phyloP scores from a whole-genome alignment of 257 asterid species.

The Mitragyna speciosa region DNA sequence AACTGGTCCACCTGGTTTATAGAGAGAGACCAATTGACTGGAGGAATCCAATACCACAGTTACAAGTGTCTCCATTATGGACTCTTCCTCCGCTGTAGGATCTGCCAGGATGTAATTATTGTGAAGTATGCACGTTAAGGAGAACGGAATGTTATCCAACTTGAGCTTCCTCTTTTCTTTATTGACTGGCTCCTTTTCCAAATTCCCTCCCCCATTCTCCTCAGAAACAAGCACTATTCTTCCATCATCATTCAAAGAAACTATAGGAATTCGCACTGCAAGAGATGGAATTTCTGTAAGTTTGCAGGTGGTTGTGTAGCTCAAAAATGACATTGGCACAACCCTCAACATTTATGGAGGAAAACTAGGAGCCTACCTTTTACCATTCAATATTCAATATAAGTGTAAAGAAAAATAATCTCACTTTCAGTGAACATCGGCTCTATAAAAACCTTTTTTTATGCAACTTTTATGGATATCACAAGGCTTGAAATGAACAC shows the following conservation, averaged over 20 bases:
- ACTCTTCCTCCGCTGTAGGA: conserved; percentile 96
- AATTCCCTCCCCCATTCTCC: conserved; percentile 44
- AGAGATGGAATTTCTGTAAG: conserved; percentile 21
- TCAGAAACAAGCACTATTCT: conserved; percentile 65
- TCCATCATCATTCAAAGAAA: conserved; percentile 79
- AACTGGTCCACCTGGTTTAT: conserved; percentile 91
- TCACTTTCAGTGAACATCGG: neutral
- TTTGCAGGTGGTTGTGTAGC: neutral
- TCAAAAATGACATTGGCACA: neutral
- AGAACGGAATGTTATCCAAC: conserved; percentile 51
- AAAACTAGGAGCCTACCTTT: neutral
- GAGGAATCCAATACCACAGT: conserved; percentile 79
- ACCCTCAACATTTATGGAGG: neutral
- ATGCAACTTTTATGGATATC: neutral
- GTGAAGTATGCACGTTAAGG: conserved; percentile 85
- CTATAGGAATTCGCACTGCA: conserved; percentile 86
- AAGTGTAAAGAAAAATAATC: neutral
- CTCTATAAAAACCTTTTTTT: neutral
- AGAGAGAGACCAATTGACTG: conserved; percentile 70
- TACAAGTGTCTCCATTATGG: conserved; percentile 76
- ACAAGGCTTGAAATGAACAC: neutral
- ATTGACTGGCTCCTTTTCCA: conserved; percentile 66
- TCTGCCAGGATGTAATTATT: conserved; percentile 89
- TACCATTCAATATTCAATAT: neutral
- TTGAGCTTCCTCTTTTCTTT: conserved; percentile 74